These are phyloP conservation scores for Brettanomyces bruxellensis DNA, from an alignment of 805 yeast genomes.

Conservation along the genomic window DNA sequence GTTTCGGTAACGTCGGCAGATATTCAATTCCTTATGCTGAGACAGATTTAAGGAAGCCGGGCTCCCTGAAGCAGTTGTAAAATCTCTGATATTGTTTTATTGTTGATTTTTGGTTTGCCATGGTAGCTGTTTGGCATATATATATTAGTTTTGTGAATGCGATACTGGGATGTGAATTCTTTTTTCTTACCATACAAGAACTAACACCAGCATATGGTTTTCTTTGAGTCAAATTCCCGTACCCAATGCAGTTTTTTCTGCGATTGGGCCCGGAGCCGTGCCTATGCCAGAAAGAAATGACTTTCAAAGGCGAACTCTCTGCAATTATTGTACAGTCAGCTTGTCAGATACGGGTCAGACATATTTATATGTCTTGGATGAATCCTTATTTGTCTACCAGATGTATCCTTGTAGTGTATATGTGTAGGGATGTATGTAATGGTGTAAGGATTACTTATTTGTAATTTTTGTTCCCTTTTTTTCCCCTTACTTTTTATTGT, in stretches of 20 bases:
- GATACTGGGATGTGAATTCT: neutral
- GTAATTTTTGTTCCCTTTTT: neutral
- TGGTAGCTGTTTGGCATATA: too few species aligned
- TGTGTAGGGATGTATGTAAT: neutral
- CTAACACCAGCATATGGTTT: constrained; percentile 1
- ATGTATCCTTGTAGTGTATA: too few species aligned
- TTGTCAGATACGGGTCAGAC: constrained; percentile 3
- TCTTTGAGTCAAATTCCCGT: constrained; percentile 3
- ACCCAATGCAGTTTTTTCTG: neutral
- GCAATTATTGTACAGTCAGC: neutral
- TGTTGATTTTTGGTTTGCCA: neutral
- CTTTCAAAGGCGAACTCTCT: constrained; percentile 2
- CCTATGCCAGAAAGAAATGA: constrained; percentile 2
- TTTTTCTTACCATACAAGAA: constrained; percentile 2
- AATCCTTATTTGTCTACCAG: too few species aligned
- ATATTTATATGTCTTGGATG: neutral
- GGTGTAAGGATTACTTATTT: neutral
- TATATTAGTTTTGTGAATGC: too few species aligned
- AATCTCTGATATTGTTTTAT: neutral
- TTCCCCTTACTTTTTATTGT: neutral
- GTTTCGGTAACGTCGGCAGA: constrained; percentile 24
- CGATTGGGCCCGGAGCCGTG: constrained; percentile 2
- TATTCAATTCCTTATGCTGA: constrained; percentile 19
- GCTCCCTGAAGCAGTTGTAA: constrained; percentile 10
- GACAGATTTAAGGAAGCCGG: constrained; percentile 22